Base-by-base conservation (phyloP, 2,329 filamentous ascomycete species). In the Aureobasidium mangrovei region DNA sequence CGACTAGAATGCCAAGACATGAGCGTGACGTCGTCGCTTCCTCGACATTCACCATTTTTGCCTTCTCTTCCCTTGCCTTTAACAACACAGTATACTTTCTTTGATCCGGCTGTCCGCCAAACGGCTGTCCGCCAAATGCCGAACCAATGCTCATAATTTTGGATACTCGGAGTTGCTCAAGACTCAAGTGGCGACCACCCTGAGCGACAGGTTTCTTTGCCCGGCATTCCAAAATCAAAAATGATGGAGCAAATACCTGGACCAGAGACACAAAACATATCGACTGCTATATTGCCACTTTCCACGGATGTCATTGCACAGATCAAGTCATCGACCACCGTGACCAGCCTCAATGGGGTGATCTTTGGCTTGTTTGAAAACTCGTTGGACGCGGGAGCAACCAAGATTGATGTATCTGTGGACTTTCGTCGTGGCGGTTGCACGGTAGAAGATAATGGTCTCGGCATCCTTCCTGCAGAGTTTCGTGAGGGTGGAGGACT, bases 281-380 rank as follows among this genome's bases (percentile, higher is more conserved):
- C 54, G 24, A 24, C 40, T 33, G 40, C 55, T 46, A 56, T 56
- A 1, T 31, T 53, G 7, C 81, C 77, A 48, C 77, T 95, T 57
- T 86, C 89, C 9, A 71, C 79, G 36, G 77, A 86, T 60, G 88
- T 86, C 55, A 77, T 83, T 62, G 81, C 85, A 45, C 88, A 90
- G 67, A 85, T 98, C 71, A 87, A 85, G 65, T 95, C 91, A 0
- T 94, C 91, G 0, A 82, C 82, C n/a, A 76, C 79, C 54, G 85
- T 97, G 61, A 86, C 83, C 1, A 85, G 83, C 42, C 74, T 97
- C 32, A 85, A 84, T 61, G 79, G 73, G 28, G 89, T 87, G 4
- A 73, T 88, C 10, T 74, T 82, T 54, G 87, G 86, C 43, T 77
- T 97, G 7, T 62, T 94, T 28, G 82, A 85, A 66, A 98, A 98